Base-by-base conservation (phyloP, 169 alveolate species). In the Fabrea salina region DNA sequence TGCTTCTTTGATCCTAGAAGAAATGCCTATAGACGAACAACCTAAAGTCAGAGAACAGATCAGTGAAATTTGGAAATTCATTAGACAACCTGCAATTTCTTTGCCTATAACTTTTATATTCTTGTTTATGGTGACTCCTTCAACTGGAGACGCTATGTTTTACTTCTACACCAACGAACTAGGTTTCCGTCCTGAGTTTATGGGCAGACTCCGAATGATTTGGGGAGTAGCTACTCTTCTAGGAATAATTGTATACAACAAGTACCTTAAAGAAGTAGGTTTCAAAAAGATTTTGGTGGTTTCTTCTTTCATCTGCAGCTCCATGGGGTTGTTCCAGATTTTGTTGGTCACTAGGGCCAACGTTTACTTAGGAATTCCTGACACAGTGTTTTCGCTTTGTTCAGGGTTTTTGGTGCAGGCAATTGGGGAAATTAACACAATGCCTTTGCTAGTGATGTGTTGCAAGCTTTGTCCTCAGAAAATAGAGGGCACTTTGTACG, bases 401-500 rank as follows among this genome's bases (percentile, higher is more conserved):
- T 96, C 96, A 25, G 98, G 97, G 22, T 94, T 94, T 71, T 83
- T 98, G 37, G 90, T 95, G 37, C 96, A 96, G 84, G 98, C 98
- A n/a, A 89, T 96, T 43, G 91, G 92, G 64, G 86, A 86, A 50
- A 2, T 72, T 32, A 89, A 88, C 57, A 87, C 96, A 8, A 91
- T 96, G 84, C 99, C 99, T 22, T 84, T 98, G 27, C 91, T 97
- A 75, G 97, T 96, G 22, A 76, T 96, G 58, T 97, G 99, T 1
- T 95, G 99, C 19, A 88, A 94, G 54, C 86, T 97, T 51, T 96
- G 99, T 67, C 99, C 99, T 16, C 94, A 95, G 76, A 97, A 97
- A 16, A 94, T 97, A 49, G 99, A 97, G 90, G 99, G 99, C 47
- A 91, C 98, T 43, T 97, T 97, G 82, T 97, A 94, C 87, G 98